Evolutionary conservation across 2,329 filamentous ascomycete species (phyloP).

Genomic region (Nemania abortiva): DNA sequence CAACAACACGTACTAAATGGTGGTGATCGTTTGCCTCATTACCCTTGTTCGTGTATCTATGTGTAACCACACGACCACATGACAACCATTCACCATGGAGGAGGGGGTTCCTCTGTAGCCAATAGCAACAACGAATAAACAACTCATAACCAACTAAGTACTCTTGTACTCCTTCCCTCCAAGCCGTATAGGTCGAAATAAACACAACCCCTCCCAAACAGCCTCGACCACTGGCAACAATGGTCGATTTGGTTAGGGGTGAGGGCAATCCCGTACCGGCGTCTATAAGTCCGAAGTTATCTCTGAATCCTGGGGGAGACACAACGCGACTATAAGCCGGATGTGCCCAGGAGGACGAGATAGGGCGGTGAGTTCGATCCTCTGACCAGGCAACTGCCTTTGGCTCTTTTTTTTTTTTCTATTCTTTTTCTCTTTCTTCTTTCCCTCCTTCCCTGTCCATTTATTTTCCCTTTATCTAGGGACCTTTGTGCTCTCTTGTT

Average conservation of each 20-base stretch:
- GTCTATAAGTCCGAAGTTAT: conserved; percentile 28
- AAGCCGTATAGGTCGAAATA: background rate
- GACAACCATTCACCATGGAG: background rate
- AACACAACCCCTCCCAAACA: background rate
- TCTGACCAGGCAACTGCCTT: background rate
- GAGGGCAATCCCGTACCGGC: conserved; percentile 21
- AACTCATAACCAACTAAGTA: background rate
- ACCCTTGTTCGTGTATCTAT: background rate
- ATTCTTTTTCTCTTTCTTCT: background rate
- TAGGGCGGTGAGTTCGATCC: conserved; percentile 26
- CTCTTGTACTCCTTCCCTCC: background rate
- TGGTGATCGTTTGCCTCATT: no score
- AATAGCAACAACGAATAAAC: background rate
- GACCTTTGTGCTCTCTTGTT: no score
- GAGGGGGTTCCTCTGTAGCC: background rate
- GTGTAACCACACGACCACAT: background rate
- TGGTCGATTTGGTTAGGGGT: conserved; percentile 16
- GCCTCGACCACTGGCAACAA: background rate
- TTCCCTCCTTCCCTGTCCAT: no score
- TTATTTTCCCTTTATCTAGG: no score
- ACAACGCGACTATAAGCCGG: conserved; percentile 20
- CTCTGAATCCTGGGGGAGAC: background rate
- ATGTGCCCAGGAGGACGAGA: background rate
- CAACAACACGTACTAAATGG: no score
- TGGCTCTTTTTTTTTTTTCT: conserved; percentile 1